Conservation (phyloP, 2,329 filamentous ascomycete species). For the Calonectria montana region DNA sequence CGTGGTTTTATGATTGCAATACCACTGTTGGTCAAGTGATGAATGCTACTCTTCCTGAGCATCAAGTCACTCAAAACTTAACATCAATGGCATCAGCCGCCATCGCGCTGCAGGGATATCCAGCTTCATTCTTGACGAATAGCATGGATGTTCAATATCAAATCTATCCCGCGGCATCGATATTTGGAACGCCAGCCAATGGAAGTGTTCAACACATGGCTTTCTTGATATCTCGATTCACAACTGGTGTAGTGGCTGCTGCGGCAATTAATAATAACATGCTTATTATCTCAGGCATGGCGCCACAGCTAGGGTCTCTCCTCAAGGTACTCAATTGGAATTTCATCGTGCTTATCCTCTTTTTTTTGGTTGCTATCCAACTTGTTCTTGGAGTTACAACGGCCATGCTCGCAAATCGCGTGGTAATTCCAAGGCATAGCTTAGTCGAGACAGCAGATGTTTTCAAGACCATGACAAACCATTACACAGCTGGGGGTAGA, state of each 20-base stretch:
- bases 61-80: conserved; percentile 29
- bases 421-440: not conserved
- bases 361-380: not conserved
- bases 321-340: conserved; percentile 49
- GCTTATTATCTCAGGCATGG: conserved; percentile 41
- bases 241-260: conserved; percentile 49
- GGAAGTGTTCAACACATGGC: conserved; percentile 51
- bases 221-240: conserved; percentile 48
- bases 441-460: not conserved
- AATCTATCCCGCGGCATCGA: conserved; percentile 55
- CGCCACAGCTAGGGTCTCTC: conserved; percentile 46
- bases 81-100: conserved; percentile 31
- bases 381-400: not conserved
- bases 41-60: conserved; percentile 31
- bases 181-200: conserved; percentile 48
- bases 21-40: conserved; percentile 29
- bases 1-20: conserved; percentile 41
- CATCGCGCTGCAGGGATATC: conserved; percentile 39
- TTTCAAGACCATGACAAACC: not conserved
- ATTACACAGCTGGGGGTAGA: not conserved
- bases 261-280: conserved; percentile 45
- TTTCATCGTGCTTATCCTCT: not conserved
- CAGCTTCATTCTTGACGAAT: conserved; percentile 28
- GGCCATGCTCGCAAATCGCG: not conserved
- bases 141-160: conserved; percentile 35